Base-by-base conservation (phyloP, 768 basidiomycete species). In the Asterophora parasitica region DNA sequence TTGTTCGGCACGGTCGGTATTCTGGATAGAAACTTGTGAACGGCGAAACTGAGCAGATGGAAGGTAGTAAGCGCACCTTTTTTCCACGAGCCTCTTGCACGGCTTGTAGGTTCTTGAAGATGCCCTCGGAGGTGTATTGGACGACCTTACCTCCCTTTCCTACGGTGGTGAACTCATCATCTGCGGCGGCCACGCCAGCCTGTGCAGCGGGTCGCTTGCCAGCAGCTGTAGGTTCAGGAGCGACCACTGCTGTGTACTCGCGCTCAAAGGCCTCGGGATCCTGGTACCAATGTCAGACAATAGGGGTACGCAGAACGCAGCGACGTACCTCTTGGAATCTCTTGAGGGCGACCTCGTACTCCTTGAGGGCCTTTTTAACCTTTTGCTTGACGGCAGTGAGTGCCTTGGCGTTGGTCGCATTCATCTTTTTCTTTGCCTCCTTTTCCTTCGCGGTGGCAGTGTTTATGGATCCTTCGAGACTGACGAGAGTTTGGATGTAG, bases 371-470 rank as follows among this genome's bases (percentile, higher is more conserved):
- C 72, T 94, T 98, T 72, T 88, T 94, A 46, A 97, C 77, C 66
- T 94, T 96, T 69, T 98, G 95, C 70, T 94, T 97, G 84, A 97
- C 88, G n/a, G 88, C 88, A 44, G 92, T 97, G 55, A 98, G 77
- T 2, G 93, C 92, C 60, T 90, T 93, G 33, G 92, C 89, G 59
- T 94, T 94, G 52, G 79, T 85, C 1, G 92, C 88, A 56, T 93
- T 95, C 85, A 94, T 91, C 71, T 96, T 97, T 71, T 97, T 96
- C 71, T 89, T 88, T 8, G 91, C 83, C 50, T 87, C 85, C 66
- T 94, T 95, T 67, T 96, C 93, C 64, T 89, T 89, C 8, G 83
- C 73, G 35, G 89, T 67, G 5, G 91, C 82, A 19, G 67, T 71
- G 55, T 81, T 85, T 57, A 96, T 69, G 8, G 89, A 82, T 17